phyloP scores from a whole-genome alignment of 1,139 yeast species.

The Magnusiomyces paraingens region DNA sequence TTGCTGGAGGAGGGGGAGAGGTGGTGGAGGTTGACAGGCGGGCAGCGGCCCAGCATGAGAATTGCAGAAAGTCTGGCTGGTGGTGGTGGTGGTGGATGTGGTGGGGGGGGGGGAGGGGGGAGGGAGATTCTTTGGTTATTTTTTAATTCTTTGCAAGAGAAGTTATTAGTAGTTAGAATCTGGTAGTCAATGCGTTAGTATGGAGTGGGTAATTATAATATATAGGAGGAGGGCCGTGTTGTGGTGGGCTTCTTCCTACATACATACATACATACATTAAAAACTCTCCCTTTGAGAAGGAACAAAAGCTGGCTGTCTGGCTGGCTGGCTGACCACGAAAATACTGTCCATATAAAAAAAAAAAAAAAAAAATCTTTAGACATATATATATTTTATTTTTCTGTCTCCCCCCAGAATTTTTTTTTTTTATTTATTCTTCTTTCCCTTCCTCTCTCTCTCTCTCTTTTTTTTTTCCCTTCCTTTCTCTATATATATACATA shows the following conservation, averaged over 20 bases:
- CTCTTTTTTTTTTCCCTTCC: conserved; percentile 3
- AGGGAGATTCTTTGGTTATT: no score
- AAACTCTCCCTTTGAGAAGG: no score
- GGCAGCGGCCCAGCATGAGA: neutral
- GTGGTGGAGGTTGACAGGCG: neutral
- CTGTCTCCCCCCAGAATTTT: neutral
- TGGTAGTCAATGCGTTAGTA: no score
- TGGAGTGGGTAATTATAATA: no score
- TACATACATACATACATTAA: no score
- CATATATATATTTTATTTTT: neutral
- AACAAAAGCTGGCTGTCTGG: neutral
- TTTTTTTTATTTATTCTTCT: neutral
- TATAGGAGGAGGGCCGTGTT: no score
- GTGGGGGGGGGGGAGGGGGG: no score
- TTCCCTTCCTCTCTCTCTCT: conserved; percentile 3
- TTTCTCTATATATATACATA: neutral
- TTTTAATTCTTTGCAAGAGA: no score
- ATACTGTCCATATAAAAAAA: neutral
- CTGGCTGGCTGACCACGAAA: neutral
- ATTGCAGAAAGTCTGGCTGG: no score
- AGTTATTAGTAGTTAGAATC: no score
- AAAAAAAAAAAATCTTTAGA: conserved; percentile 1
- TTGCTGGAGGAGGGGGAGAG: neutral
- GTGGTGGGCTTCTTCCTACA: no score
- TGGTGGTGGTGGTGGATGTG: no score